Percentiles rank a stretch among this genome's conserved stretches.
Evolutionary conservation across 2,329 filamentous ascomycete genomes (phyloP).

Genomic region (Trichophyton equinum): DNA sequence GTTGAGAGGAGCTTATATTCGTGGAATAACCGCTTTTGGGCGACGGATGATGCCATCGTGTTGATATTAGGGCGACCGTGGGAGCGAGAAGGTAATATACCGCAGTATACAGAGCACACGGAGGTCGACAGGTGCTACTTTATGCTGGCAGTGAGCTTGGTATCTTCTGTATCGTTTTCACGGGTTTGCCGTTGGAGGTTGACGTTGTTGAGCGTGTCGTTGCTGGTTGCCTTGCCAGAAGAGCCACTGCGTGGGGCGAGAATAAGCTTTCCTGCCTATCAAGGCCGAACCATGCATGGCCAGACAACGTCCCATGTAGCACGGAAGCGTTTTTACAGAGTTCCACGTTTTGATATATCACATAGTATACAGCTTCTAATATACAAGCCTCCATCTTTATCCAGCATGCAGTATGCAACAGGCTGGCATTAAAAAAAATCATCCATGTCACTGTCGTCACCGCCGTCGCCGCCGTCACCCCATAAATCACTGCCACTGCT

Average conservation of each 20-base stretch:
- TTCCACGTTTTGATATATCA: neutral
- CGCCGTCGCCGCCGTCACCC: neutral
- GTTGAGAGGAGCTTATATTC: constrained; percentile 92
- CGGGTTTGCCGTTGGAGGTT: neutral
- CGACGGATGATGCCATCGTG: constrained; percentile 40
- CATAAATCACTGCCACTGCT: neutral
- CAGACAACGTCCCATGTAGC: too few relatives aligned
- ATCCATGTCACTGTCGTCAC: neutral
- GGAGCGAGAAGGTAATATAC: neutral
- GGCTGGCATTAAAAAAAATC: neutral
- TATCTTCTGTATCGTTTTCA: neutral
- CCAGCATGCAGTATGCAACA: neutral
- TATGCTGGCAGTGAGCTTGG: neutral
- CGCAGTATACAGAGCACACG: neutral
- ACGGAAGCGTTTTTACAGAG: neutral
- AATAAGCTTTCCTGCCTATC: neutral
- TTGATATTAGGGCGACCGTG: neutral
- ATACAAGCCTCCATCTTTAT: neutral
- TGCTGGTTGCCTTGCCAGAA: neutral
- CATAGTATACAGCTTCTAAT: neutral
- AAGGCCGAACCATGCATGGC: neutral
- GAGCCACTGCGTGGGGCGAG: neutral
- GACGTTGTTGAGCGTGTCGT: neutral
- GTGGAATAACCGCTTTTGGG: constrained; percentile 71
- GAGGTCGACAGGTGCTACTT: neutral